phyloP scores from a whole-genome alignment of 2,329 filamentous ascomycete species.

The Xylaria sp. region DNA sequence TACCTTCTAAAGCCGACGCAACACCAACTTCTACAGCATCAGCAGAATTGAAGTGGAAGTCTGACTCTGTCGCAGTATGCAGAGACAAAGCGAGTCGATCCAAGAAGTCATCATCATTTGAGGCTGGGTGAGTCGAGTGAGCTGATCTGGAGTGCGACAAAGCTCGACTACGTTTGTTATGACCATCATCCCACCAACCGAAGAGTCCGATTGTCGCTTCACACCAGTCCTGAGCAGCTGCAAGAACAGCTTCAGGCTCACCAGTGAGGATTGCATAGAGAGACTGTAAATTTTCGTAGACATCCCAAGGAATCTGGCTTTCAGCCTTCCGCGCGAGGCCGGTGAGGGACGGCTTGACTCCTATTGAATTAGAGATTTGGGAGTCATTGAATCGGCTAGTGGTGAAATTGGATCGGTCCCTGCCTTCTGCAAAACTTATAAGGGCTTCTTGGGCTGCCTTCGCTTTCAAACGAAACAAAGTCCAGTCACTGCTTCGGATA shows the following conservation, averaged over 20 bases:
- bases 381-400: slow-evolving; percentile 51
- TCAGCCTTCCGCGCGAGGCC: slow-evolving; percentile 81
- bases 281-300: slow-evolving; percentile 85
- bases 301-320: slow-evolving; percentile 87
- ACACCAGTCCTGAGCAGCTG: slow-evolving; percentile 87
- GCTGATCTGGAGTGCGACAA: slow-evolving; percentile 54
- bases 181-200: slow-evolving; percentile 91
- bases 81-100: slow-evolving; percentile 79
- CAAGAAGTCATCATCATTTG: slow-evolving; percentile 75
- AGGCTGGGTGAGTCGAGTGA: slow-evolving; percentile 54
- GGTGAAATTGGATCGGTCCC: slow-evolving; percentile 58
- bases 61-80: slow-evolving; percentile 72
- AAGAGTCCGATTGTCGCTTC: slow-evolving; percentile 86
- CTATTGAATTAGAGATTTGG: slow-evolving; percentile 51
- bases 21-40: slow-evolving; percentile 83
- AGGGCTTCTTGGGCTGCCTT: slow-evolving; percentile 76
- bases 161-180: slow-evolving; percentile 54
- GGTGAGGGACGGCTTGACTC: slow-evolving; percentile 65
- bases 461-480: slow-evolving; percentile 81
- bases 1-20: slow-evolving; percentile 84
- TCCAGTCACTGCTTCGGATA: slow-evolving; percentile 83
- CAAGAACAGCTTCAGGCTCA: slow-evolving; percentile 77
- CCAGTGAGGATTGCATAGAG: slow-evolving; percentile 86
- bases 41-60: slow-evolving; percentile 81
- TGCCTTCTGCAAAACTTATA: slow-evolving; percentile 81